Conservation (phyloP, 2,329 filamentous ascomycete genomes). For the Aspergillus ochraceoroseus region DNA sequence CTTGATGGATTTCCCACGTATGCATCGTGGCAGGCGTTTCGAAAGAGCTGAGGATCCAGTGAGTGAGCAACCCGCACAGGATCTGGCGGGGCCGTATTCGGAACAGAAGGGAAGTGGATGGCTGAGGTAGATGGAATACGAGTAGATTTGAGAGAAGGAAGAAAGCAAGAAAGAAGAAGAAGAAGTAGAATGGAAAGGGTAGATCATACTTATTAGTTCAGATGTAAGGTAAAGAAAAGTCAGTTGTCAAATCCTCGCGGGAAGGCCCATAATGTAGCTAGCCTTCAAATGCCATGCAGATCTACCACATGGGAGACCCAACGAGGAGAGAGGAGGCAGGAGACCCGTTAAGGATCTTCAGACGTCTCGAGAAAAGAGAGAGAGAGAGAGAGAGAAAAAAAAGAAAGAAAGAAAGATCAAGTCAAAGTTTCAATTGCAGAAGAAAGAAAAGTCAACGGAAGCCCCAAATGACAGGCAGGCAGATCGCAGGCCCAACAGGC, state of each 20-base stretch:
- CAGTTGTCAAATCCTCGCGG: conserved; percentile 1
- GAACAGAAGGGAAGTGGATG: too few relatives aligned
- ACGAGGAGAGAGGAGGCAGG: conserved; percentile 7
- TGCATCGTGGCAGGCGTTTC: too few relatives aligned
- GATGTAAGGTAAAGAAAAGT: background rate
- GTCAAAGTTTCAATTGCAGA: too few relatives aligned
- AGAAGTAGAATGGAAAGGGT: background rate
- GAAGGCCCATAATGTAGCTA: conserved; percentile 14
- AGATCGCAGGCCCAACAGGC: background rate
- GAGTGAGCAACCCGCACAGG: too few relatives aligned
- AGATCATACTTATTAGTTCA: conserved; percentile 9
- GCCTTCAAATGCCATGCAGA: conserved; percentile 13
- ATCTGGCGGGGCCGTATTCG: too few relatives aligned
- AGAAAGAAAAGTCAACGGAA: too few relatives aligned
- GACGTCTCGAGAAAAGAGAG: too few relatives aligned
- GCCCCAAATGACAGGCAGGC: too few relatives aligned
- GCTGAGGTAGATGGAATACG: too few relatives aligned
- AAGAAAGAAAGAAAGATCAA: conserved; percentile 1
- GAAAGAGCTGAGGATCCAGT: too few relatives aligned
- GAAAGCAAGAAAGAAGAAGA: background rate
- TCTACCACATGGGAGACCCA: conserved; percentile 18
- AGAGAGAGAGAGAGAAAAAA: conserved; percentile 2
- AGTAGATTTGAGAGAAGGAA: background rate
- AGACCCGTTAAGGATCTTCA: too few relatives aligned
- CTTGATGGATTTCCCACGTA: too few relatives aligned